These are phyloP conservation scores for Aureobasidium sp. DNA, from an alignment of 2,329 filamentous ascomycete species.

Conservation along the genomic window DNA sequence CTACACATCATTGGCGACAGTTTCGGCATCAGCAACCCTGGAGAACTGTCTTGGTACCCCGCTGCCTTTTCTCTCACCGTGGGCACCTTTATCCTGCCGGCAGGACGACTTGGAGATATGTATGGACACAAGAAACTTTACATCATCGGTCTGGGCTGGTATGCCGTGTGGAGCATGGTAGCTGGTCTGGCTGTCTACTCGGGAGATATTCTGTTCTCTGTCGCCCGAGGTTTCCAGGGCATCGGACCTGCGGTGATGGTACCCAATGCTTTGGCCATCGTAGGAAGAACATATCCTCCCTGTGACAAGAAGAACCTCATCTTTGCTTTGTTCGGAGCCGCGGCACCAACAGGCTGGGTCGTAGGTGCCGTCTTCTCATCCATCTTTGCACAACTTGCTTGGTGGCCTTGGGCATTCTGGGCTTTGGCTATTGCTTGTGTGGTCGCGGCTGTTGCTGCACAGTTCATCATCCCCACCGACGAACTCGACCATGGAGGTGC, in stretches of 20 bases:
- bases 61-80: slow-evolving; percentile 38
- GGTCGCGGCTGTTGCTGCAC: slow-evolving; percentile 28
- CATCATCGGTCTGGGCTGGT: slow-evolving; percentile 33
- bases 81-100: slow-evolving; percentile 38
- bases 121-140: slow-evolving; percentile 36
- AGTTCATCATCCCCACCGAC: slow-evolving; percentile 28
- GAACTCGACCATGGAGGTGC: neutral
- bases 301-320: slow-evolving; percentile 24
- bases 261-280: slow-evolving; percentile 30
- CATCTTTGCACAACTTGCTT: slow-evolving; percentile 25
- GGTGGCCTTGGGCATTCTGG: slow-evolving; percentile 35
- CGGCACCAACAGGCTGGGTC: slow-evolving; percentile 29
- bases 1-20: slow-evolving; percentile 39
- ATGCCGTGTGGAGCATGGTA: slow-evolving; percentile 30
- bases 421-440: slow-evolving; percentile 33
- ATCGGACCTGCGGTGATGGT: neutral
- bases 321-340: slow-evolving; percentile 31
- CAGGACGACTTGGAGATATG: slow-evolving; percentile 36
- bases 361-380: slow-evolving; percentile 27
- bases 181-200: slow-evolving; percentile 30
- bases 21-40: slow-evolving; percentile 33
- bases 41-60: slow-evolving; percentile 37
- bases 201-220: slow-evolving; percentile 30
- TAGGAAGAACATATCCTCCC: slow-evolving; percentile 24
- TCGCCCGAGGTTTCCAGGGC: slow-evolving; percentile 22